Evolutionary conservation across 306 rosid genomes (phyloP).

Genomic region (Rosa multiflora): DNA sequence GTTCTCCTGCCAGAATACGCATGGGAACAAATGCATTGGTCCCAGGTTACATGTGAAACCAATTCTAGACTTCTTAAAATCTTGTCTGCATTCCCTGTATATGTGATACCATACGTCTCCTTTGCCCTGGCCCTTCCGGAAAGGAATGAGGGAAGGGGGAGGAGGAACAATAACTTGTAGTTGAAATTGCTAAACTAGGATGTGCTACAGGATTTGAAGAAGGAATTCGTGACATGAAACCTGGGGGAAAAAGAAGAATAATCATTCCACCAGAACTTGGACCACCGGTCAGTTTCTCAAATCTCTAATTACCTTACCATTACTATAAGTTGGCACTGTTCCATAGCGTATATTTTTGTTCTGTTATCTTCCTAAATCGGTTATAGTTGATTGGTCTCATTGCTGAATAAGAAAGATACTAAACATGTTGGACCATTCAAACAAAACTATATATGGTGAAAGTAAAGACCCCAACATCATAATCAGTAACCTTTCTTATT

Average conservation of each 20-base stretch:
- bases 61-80: neutral
- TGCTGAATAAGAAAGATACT: neutral
- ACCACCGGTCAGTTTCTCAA: slow-evolving; percentile 75
- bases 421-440: slow-evolving; percentile 7
- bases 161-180: neutral
- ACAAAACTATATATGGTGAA: neutral
- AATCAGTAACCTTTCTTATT: neutral
- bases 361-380: neutral
- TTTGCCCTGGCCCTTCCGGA: neutral
- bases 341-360: neutral
- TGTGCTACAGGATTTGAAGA: slow-evolving; percentile 85
- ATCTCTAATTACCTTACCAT: slow-evolving; percentile 24
- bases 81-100: slow-evolving; percentile 14
- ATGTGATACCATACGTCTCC: neutral
- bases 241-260: slow-evolving; percentile 94
- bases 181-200: slow-evolving; percentile 15
- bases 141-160: slow-evolving; percentile 12
- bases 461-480: neutral
- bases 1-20: slow-evolving; percentile 93
- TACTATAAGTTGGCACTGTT: neutral
- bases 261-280: slow-evolving; percentile 97
- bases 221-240: slow-evolving; percentile 88
- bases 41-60: slow-evolving; percentile 57
- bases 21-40: slow-evolving; percentile 88
- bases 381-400: neutral